A percentile compares a stretch with the other conserved stretches of the same genome.
Conservation (phyloP, 176 grass and related monocot genomes). For the Musa beccarii region DNA sequence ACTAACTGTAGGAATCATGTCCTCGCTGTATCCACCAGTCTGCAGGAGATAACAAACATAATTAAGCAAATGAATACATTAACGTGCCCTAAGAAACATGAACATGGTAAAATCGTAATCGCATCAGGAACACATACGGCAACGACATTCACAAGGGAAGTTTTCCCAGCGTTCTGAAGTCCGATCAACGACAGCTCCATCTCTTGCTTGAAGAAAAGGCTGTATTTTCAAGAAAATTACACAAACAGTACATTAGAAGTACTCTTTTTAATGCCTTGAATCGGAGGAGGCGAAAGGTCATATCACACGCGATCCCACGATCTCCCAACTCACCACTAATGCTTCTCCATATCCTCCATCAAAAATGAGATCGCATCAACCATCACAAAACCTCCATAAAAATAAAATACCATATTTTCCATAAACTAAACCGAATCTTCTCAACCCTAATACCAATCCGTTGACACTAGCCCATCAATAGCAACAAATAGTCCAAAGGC, state of each 20-base stretch:
- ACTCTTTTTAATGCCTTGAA: not conserved
- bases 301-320: not conserved
- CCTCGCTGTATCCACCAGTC: conserved; percentile 95
- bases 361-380: not conserved
- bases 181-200: conserved; percentile 99
- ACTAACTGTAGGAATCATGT: conserved; percentile 89
- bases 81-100: not conserved
- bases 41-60: conserved; percentile 23
- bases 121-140: conserved; percentile 48
- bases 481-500: not conserved
- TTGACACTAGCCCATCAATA: not conserved
- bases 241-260: not conserved
- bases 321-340: not conserved
- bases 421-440: not conserved
- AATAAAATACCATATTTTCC: not conserved
- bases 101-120: conserved; percentile 12
- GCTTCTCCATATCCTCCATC: not conserved
- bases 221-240: conserved; percentile 18
- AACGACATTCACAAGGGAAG: conserved; percentile 90
- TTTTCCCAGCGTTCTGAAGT: conserved; percentile 98
- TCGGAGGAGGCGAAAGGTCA: not conserved
- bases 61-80: conserved; percentile 4
- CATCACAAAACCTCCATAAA: not conserved
- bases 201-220: conserved; percentile 99
- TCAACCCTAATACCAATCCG: not conserved